Evolutionary conservation across 192 early-diverging fungal species (phyloP).

Genomic region (Coemansia javaensis): DNA sequence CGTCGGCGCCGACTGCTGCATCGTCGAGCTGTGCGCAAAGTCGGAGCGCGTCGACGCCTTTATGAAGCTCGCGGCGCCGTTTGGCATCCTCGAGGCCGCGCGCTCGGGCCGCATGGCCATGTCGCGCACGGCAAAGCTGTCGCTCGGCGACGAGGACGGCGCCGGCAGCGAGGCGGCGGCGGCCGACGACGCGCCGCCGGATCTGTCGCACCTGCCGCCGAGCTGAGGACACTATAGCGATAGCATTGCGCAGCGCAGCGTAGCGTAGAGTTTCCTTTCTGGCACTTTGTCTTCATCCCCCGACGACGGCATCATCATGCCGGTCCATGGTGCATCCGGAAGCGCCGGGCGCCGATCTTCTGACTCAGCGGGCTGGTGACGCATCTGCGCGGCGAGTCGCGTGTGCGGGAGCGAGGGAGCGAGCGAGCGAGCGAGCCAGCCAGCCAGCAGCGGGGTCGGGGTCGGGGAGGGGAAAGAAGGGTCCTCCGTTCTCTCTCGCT

Average conservation of each 20-base stretch:
- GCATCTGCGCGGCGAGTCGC: no score
- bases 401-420: background rate
- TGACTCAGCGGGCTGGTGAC: no score
- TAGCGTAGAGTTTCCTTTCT: no score
- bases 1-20: constrained; percentile 75
- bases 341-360: no score
- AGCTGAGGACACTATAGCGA: constrained; percentile 54
- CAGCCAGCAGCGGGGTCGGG: no score
- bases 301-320: no score
- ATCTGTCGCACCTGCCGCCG: constrained; percentile 88
- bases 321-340: no score
- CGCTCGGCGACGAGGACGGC: constrained; percentile 58
- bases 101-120: constrained; percentile 95
- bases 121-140: constrained; percentile 84
- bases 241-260: background rate
- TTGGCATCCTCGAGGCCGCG: constrained; percentile 92
- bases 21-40: constrained; percentile 87
- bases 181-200: constrained; percentile 55
- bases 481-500: no score
- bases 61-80: constrained; percentile 89
- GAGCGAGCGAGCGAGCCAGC: background rate
- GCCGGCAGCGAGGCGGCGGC: constrained; percentile 52
- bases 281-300: no score
- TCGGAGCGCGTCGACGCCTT: constrained; percentile 86
- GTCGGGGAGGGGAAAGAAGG: no score